Percentiles rank a stretch among this genome's conserved stretches.
phyloP scores from a whole-genome alignment of 768 basidiomycete species.

The Mycena epipterygia region DNA sequence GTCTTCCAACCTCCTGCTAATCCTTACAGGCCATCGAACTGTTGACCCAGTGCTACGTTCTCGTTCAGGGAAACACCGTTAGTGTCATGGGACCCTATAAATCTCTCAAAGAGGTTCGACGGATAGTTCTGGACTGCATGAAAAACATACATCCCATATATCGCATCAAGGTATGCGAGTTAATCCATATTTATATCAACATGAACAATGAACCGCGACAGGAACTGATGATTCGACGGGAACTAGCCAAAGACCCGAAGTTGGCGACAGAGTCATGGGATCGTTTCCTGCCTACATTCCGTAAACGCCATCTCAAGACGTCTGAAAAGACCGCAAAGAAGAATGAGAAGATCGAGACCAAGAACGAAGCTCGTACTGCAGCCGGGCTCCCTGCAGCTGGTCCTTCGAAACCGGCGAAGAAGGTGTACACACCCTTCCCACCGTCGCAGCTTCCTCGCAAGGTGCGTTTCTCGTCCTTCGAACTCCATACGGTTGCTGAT shows the following conservation, averaged over 20 bases:
- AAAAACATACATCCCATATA: constrained; percentile 99
- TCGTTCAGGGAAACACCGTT: constrained; percentile 98
- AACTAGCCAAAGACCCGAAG: constrained; percentile 98
- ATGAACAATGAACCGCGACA: constrained; percentile 45
- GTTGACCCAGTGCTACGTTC: constrained; percentile 94
- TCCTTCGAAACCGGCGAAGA: constrained; percentile 78
- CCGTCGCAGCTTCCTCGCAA: constrained; percentile 95
- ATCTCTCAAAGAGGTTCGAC: constrained; percentile 93
- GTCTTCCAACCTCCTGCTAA: not conserved
- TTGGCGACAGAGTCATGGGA: constrained; percentile 96
- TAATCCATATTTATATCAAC: not conserved
- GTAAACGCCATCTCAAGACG: constrained; percentile 91
- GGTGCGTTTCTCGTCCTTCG: constrained; percentile 58
- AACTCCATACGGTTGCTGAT: not conserved
- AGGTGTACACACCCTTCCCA: constrained; percentile 98
- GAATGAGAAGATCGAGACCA: constrained; percentile 76
- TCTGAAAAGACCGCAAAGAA: constrained; percentile 95
- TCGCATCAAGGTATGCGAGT: constrained; percentile 84
- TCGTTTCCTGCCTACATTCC: constrained; percentile 96
- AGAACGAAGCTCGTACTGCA: constrained; percentile 73
- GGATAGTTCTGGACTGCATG: constrained; percentile 99
- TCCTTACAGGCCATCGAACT: constrained; percentile 90
- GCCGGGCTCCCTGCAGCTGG: constrained; percentile 71
- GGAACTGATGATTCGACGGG: constrained; percentile 99
- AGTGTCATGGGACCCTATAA: constrained; percentile 98